Conservation (phyloP, 768 basidiomycete genomes). For the Kwoniella sp. region DNA sequence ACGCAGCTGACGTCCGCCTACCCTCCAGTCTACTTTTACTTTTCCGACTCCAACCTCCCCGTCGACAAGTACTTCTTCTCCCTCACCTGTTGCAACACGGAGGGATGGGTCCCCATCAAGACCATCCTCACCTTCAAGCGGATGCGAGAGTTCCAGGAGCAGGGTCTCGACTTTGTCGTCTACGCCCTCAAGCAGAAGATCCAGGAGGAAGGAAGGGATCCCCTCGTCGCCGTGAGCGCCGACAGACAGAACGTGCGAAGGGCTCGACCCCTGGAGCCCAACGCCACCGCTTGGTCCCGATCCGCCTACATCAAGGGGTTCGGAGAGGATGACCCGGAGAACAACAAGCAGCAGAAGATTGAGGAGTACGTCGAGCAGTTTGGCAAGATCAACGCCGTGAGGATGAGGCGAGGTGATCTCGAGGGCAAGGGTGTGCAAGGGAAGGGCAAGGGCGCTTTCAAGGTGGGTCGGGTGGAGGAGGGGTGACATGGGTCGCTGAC, state of each 20-base stretch:
- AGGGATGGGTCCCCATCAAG: constrained; percentile 85
- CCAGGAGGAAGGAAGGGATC: constrained; percentile 44
- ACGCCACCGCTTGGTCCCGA: constrained; percentile 66
- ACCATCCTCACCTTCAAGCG: constrained; percentile 91
- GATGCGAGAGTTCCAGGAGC: constrained; percentile 67
- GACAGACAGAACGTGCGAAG: constrained; percentile 69
- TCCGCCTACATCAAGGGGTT: constrained; percentile 94
- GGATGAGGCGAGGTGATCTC: constrained; percentile 76
- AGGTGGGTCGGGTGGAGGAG: constrained; percentile 64
- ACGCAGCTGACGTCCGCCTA: neutral
- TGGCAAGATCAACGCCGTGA: constrained; percentile 70
- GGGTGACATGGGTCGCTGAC: neutral
- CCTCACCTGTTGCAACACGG: constrained; percentile 65
- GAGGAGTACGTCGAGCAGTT: constrained; percentile 77
- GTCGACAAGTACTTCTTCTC: constrained; percentile 87
- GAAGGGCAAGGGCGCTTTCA: constrained; percentile 64
- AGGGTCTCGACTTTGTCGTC: constrained; percentile 66
- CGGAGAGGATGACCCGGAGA: constrained; percentile 59
- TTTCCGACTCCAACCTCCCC: constrained; percentile 92
- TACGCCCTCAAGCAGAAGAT: constrained; percentile 57
- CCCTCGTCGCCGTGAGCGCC: constrained; percentile 68
- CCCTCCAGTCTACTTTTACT: constrained; percentile 85
- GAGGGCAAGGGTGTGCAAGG: constrained; percentile 45
- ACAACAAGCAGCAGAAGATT: constrained; percentile 64
- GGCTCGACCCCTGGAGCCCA: constrained; percentile 67